phyloP scores from a whole-genome alignment of 768 basidiomycete species.

The Termitomyces sp. region DNA sequence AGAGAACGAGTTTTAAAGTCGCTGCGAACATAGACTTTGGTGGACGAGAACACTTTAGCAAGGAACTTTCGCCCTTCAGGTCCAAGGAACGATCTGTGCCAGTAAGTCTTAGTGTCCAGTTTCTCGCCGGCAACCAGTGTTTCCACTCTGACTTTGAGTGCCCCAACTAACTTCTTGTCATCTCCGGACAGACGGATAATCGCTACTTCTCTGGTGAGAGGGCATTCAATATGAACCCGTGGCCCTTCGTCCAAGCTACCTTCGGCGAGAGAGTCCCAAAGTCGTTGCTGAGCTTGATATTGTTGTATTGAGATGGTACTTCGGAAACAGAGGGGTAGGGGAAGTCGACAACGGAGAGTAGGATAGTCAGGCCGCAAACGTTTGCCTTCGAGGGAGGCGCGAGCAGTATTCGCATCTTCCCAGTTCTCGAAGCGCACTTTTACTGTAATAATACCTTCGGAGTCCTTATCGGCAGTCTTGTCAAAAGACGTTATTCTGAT shows the following conservation, averaged over 20 bases:
- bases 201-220: conserved; percentile 19
- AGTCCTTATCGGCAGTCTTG: conserved; percentile 13
- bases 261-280: conserved; percentile 44
- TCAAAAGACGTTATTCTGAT: conserved; percentile 24
- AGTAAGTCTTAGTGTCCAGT: conserved; percentile 38
- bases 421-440: conserved; percentile 46
- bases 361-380: conserved; percentile 27
- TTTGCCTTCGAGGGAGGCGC: conserved; percentile 30
- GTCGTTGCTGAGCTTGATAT: conserved; percentile 44
- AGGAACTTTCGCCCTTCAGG: conserved; percentile 31
- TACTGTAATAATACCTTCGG: conserved; percentile 29
- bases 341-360: conserved; percentile 36
- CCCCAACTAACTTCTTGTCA: conserved; percentile 50
- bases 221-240: conserved; percentile 24
- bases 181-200: conserved; percentile 46
- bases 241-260: conserved; percentile 32
- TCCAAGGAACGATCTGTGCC: conserved; percentile 43
- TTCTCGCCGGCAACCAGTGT: conserved; percentile 47
- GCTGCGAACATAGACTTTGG: conserved; percentile 38
- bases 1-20: conserved; percentile 44
- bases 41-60: conserved; percentile 26
- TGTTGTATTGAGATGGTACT: conserved; percentile 46
- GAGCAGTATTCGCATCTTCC: conserved; percentile 42
- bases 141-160: conserved; percentile 59
- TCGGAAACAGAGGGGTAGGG: conserved; percentile 47